These are phyloP conservation scores for Cyamopsis tetragonoloba DNA, from an alignment of 306 rosid species.

Conservation along the genomic window DNA sequence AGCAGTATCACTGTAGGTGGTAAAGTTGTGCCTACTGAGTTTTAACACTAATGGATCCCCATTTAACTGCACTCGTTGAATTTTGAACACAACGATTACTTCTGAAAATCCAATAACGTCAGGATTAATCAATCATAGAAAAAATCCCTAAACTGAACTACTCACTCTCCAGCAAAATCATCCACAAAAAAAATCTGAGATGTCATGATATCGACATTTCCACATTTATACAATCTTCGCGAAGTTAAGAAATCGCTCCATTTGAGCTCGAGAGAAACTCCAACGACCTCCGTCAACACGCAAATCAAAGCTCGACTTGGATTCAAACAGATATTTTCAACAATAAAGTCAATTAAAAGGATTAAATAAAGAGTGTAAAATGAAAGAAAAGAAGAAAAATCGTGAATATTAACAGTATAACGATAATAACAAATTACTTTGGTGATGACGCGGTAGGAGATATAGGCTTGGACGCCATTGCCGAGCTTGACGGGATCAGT, in stretches of 20 bases:
- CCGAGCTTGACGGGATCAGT: conserved; percentile 97
- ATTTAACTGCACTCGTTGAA: conserved; percentile 14
- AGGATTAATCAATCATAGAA: neutral
- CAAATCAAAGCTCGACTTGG: conserved; percentile 9
- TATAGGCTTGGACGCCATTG: conserved; percentile 96
- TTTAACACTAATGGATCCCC: neutral
- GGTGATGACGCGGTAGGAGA: conserved; percentile 93
- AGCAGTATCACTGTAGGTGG: too few species aligned
- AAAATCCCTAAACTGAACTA: conserved; percentile 8
- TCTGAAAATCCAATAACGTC: neutral
- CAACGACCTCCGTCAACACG: conserved; percentile 1
- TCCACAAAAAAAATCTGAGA: conserved; percentile 9
- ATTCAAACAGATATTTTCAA: neutral
- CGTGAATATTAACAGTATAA: too few species aligned
- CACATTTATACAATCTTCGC: neutral
- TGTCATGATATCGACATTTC: neutral
- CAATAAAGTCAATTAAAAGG: neutral
- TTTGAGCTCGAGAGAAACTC: neutral
- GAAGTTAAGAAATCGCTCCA: neutral
- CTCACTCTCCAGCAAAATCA: neutral
- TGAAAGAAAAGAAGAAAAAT: neutral
- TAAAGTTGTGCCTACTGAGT: too few species aligned
- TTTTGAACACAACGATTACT: neutral
- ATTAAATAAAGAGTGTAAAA: neutral
- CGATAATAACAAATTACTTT: conserved; percentile 45